phyloP scores from a whole-genome alignment of 179 eudicot genomes.

The Vitellaria paradoxa region DNA sequence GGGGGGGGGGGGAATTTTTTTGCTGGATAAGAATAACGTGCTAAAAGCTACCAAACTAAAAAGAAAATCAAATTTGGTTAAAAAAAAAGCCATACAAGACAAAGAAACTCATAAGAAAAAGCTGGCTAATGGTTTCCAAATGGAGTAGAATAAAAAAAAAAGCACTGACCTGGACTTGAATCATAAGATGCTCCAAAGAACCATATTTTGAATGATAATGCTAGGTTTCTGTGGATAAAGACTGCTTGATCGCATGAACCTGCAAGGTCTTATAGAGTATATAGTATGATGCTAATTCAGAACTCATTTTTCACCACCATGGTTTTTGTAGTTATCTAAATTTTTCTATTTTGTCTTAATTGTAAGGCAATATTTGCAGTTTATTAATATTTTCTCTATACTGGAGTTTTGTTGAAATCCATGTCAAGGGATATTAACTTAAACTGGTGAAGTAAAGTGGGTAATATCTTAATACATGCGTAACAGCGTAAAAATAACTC shows the following conservation, averaged over 20 bases:
- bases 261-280: not conserved
- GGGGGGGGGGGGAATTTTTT: no score
- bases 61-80: no score
- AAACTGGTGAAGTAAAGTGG: not conserved
- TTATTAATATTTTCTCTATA: not conserved
- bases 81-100: no score
- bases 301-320: not conserved
- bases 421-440: not conserved
- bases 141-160: not conserved
- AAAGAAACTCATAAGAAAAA: no score
- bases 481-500: not conserved
- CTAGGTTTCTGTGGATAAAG: not conserved
- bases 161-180: constrained; percentile 1
- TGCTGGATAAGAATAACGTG: no score
- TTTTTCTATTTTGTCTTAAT: not conserved
- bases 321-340: not conserved
- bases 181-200: not conserved
- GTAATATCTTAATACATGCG: not conserved
- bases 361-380: not conserved
- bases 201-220: not conserved
- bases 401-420: constrained; percentile 1
- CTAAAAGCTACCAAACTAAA: no score
- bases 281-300: not conserved
- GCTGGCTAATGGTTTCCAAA: no score
- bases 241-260: not conserved